These are phyloP conservation scores for Ceratocystis cacaofunesta DNA, from an alignment of 2,329 filamentous ascomycete species.

Conservation along the genomic window DNA sequence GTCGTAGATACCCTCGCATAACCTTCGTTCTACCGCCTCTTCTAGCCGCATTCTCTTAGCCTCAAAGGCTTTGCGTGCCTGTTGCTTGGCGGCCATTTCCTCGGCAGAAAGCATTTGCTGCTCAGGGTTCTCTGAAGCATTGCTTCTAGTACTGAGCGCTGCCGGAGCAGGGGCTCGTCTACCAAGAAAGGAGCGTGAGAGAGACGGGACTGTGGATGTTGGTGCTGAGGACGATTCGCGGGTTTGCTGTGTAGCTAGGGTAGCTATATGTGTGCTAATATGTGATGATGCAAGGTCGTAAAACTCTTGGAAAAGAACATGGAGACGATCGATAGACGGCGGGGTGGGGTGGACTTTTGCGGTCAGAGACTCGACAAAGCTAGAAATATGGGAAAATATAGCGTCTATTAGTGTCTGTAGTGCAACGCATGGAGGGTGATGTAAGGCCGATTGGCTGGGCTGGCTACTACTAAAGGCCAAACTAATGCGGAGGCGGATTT, in stretches of 20 bases:
- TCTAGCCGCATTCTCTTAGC: conserved; percentile 63
- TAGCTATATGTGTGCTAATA: conserved; percentile 74
- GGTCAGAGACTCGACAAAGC: conserved; percentile 79
- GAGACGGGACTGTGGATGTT: conserved; percentile 36
- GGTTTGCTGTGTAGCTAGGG: conserved; percentile 58
- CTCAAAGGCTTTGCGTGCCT: conserved; percentile 62
- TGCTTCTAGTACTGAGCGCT: background rate
- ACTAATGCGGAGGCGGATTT: background rate
- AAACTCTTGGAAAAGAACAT: conserved; percentile 87
- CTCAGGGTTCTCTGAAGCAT: conserved; percentile 26
- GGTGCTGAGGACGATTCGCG: conserved; percentile 35
- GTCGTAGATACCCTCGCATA: conserved; percentile 73
- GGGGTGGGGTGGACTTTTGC: conserved; percentile 77
- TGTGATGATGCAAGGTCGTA: conserved; percentile 68
- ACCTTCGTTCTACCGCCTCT: conserved; percentile 76
- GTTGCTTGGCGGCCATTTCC: conserved; percentile 68
- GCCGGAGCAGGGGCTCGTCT: conserved; percentile 24
- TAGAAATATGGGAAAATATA: conserved; percentile 25
- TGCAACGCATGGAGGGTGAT: background rate
- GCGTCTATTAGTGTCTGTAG: conserved; percentile 18
- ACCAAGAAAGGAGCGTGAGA: conserved; percentile 35
- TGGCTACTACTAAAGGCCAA: background rate
- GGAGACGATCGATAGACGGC: conserved; percentile 66
- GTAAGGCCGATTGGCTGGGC: too few species aligned
- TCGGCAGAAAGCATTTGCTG: conserved; percentile 85